Conservation (phyloP, 2,329 filamentous ascomycete genomes). For the Lachnellula suecica region DNA sequence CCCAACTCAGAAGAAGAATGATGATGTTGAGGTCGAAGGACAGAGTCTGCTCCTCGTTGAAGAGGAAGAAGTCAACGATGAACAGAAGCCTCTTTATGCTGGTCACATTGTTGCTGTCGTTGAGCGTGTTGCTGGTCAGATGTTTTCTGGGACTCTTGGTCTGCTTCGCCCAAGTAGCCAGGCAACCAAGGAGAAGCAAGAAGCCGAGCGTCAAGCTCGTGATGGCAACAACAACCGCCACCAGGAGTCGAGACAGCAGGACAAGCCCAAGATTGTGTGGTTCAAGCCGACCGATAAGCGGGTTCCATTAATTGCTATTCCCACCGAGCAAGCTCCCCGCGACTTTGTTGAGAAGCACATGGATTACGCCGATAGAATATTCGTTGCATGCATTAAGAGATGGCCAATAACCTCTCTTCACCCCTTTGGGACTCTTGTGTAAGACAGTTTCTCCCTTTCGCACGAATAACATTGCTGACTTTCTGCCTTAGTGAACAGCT, state of each 20-base stretch:
- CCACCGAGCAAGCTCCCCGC: slow-evolving; percentile 93
- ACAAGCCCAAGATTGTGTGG: slow-evolving; percentile 99
- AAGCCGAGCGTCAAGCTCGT: slow-evolving; percentile 89
- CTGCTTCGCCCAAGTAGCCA: slow-evolving; percentile 94
- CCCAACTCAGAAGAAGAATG: slow-evolving; percentile 99
- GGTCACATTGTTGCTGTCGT: slow-evolving; percentile 97
- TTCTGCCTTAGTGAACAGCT: too few species aligned
- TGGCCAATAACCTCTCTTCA: slow-evolving; percentile 99
- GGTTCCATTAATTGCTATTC: slow-evolving; percentile 95
- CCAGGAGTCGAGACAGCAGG: slow-evolving; percentile 81
- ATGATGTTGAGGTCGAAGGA: slow-evolving; percentile 97
- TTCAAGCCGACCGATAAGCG: slow-evolving; percentile 99
- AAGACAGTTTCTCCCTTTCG: too few species aligned
- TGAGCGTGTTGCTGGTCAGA: slow-evolving; percentile 94
- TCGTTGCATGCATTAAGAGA: slow-evolving; percentile 98
- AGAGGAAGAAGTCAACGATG: slow-evolving; percentile 97
- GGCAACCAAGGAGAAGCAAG: slow-evolving; percentile 98
- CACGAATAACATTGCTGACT: too few species aligned
- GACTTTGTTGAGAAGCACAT: slow-evolving; percentile 99
- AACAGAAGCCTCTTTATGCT: slow-evolving; percentile 95
- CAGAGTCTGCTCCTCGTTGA: slow-evolving; percentile 96
- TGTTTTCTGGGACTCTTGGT: slow-evolving; percentile 97
- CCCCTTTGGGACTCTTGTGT: slow-evolving; percentile 96
- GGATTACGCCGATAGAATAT: slow-evolving; percentile 95
- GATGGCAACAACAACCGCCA: slow-evolving; percentile 72